Percentiles rank a stretch among this genome's conserved stretches.
Evolutionary conservation across 2,329 filamentous ascomycete genomes (phyloP).

Genomic region (Verticillium klebahnii): DNA sequence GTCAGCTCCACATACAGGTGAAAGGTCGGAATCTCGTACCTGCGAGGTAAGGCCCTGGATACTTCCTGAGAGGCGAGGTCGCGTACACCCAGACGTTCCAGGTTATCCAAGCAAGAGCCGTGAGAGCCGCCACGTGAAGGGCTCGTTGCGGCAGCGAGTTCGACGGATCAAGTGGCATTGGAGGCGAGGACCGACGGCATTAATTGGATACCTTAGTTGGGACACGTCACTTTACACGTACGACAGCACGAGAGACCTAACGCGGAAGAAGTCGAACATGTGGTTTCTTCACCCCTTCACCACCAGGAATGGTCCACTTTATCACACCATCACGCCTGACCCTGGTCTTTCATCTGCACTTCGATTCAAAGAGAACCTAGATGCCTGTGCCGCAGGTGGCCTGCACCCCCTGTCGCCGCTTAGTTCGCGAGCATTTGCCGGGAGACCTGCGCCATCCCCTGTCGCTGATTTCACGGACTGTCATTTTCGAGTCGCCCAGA

Average conservation of each 20-base stretch:
- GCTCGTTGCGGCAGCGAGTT: not conserved
- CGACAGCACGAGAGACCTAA: not conserved
- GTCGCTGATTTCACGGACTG: not conserved
- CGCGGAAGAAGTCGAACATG: not conserved
- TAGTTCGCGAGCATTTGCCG: not conserved
- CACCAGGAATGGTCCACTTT: not conserved
- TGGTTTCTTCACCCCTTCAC: not conserved
- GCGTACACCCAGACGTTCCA: not conserved
- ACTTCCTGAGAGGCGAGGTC: slow-evolving; percentile 21
- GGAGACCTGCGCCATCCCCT: not conserved
- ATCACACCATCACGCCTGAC: not conserved
- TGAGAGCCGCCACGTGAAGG: not conserved
- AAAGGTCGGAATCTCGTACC: slow-evolving; percentile 12
- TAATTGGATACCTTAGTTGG: not conserved
- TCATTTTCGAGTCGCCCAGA: no score
- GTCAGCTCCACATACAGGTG: not conserved
- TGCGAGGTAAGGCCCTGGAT: slow-evolving; percentile 25
- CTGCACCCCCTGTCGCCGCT: not conserved
- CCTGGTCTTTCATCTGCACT: not conserved
- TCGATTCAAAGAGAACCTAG: not conserved
- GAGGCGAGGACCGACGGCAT: not conserved
- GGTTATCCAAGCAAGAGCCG: not conserved
- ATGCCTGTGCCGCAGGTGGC: not conserved
- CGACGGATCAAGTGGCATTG: not conserved
- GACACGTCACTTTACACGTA: not conserved